Base-by-base conservation (phyloP, 768 basidiomycete species). In the Mrakia frigida region DNA sequence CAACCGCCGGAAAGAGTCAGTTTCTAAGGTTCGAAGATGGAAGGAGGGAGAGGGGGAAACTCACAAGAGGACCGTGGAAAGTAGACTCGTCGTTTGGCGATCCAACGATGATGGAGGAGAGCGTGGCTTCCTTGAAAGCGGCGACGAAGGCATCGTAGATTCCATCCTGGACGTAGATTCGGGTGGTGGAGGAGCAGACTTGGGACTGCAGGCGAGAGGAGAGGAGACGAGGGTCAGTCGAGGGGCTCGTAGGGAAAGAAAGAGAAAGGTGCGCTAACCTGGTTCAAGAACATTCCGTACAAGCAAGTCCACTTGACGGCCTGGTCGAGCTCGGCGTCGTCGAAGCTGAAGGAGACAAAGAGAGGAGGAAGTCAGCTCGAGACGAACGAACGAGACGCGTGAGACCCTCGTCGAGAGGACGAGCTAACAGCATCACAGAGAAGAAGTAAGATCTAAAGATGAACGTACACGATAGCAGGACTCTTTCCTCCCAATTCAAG, bases 401-500 rank as follows among this genome's bases (percentile, higher is more conserved):
- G 16, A 5, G 33, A 65, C 37, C 13, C n/a, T n/a, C 33, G 33
- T 65, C 63, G 46, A 50, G 16, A 39, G 28, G 11, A 35, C 28
- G 37, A 37, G 35, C n/a, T n/a, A n/a, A n/a, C n/a, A n/a, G n/a
- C n/a, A n/a, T n/a, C n/a, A n/a, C n/a, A 13, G 6, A 61, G 5
- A 14, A 61, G 28, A 31, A 2, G 13, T n/a, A 33, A 16, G 23
- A 61, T 31, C 4, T 13, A 11, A 31, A 28, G 59, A 60, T 14
- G 33, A n/a, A 28, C 59, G 6, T 33, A 65, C 63, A 68, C 65
- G 23, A 68, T 68, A 16, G 65, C 65, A 41, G 65, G 65, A 68
- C 65, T 68, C 25, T 68, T 68, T 23, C 65, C 95, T 50, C 95
- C 94, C 31, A 98, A 88, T 83, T 98, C 96, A 70, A 98, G 87